Evolutionary conservation across 192 early-diverging fungal species (phyloP), one percentile per base, ranked within the genome.

Genomic region (Rhizoclosmatium sp.): DNA sequence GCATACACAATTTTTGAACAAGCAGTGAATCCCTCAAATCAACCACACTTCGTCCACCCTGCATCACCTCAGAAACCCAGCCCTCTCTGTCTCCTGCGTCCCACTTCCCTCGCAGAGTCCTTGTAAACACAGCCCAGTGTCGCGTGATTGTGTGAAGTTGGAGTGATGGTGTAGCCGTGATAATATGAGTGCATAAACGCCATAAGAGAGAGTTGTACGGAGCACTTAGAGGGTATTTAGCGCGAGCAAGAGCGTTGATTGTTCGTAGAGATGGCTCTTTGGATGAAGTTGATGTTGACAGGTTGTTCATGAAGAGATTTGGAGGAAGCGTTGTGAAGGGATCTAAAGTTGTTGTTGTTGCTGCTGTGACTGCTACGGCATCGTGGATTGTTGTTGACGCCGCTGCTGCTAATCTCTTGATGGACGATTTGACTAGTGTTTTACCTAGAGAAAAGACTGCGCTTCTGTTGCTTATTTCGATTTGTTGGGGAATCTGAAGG

Each of bases 1-100:
- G 59, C 85, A 86, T 83, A 56, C 72, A 67, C 23, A 86, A 39
- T 51, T 86, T 86, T 65, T 86, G 85, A 56, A 79, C 59, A 16
- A 83, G 49, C 14, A 86, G n/a, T 14, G 31, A 72, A 49, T 79
- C 78, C 10, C 80, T 44, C 64, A 86, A 67, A 14, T 84, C 85
- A 40, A 85, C 59, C 21, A 58, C 78, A 41, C 65, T 69, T 68
- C 72, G 4, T 44, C 47, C 14, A 23, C 80, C 3, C 41, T 16
- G 49, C 69, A 78, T 59, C 9, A 31, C 16, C 12, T 46, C 60
- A 19, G 7, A 7, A 9, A 62, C 60, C 60, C 51, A 54, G 47
- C 14, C 41, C 47, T 9, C 9, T 9, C 21, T 12, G 39, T 40
- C 51, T 4, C 47, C 40, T 45, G 23, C 2, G 5, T 76, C 75